Percentiles rank a stretch among this genome's conserved stretches.
Evolutionary conservation across 2,329 filamentous ascomycete genomes (phyloP).

Genomic region (Pseudogymnoascus sp.): DNA sequence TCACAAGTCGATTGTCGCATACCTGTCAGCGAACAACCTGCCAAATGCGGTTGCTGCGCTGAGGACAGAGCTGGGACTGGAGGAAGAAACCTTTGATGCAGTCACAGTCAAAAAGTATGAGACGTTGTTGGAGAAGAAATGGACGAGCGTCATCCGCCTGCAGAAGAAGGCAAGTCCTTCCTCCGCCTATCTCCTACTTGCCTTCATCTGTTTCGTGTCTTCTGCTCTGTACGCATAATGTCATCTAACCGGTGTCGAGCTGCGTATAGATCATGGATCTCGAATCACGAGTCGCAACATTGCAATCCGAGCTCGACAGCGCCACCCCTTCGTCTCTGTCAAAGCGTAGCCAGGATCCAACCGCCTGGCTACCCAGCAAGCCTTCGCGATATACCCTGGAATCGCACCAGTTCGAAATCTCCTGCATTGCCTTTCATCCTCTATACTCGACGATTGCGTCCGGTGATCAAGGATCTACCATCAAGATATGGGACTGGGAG

Average conservation of each 20-base stretch:
- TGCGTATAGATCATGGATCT: constrained; percentile 78
- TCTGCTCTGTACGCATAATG: constrained; percentile 8
- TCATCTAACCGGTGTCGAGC: constrained; percentile 1
- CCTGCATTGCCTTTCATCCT: constrained; percentile 85
- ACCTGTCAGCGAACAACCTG: constrained; percentile 64
- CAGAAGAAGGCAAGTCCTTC: constrained; percentile 68
- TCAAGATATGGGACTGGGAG: constrained; percentile 98
- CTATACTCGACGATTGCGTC: constrained; percentile 85
- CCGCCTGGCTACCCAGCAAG: constrained; percentile 75
- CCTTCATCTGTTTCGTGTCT: background rate
- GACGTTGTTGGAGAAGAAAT: constrained; percentile 86
- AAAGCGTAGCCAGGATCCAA: constrained; percentile 73
- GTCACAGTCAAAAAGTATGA: constrained; percentile 84
- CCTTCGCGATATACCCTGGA: constrained; percentile 76
- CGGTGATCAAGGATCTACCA: constrained; percentile 84
- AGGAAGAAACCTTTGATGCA: constrained; percentile 60
- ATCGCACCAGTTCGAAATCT: constrained; percentile 74
- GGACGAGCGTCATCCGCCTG: constrained; percentile 83
- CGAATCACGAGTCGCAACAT: constrained; percentile 61
- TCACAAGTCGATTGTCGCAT: constrained; percentile 84
- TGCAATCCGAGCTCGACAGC: constrained; percentile 79
- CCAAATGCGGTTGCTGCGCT: constrained; percentile 58
- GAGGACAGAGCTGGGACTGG: constrained; percentile 61
- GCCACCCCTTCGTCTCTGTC: constrained; percentile 69
- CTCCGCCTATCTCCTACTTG: background rate